Evolutionary conservation across 2,329 filamentous ascomycete genomes (phyloP), one percentile per base, ranked within the genome.

Genomic region (Stachybotrys echinatus): DNA sequence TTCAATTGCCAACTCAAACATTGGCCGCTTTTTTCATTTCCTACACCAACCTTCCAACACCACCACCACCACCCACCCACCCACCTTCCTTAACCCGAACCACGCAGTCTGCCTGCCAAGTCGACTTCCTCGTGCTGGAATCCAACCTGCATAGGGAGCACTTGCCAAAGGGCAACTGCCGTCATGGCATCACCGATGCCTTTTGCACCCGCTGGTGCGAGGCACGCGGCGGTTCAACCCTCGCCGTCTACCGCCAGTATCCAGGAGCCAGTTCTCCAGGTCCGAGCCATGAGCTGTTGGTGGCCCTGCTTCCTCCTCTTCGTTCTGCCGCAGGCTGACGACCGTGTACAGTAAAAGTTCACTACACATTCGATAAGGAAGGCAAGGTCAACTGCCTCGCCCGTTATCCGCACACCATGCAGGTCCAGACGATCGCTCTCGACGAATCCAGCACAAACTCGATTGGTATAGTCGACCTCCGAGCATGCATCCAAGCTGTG

Each of bases 311-410:
- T 40, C 52, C 44, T 50, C 21, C 47, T 47, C 47, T 37, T 45
- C 6, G 48, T 18, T 12, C 44, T 57, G 20, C 10, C 27, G 10
- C 27, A 14, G 10, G 50, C 60, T 60, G 55, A 61, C 58, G 42
- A 20, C 40, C 39, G 46, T 40, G 37, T 57, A 40, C 68, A 95
- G 92, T 97, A 69, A 97, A 97, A 77, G 88, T 97, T 46, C 85
- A 95, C 53, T 99, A 97, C 71, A 96, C 91, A 27, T 96, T 97
- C 71, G 92, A 97, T 67, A 85, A 86, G 64, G 86, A 92, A 58
- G 87, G 84, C 71, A 91, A 91, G 70, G 86, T 90, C 55, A 92
- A 92, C 65, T 96, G 91, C 69, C 79, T 99, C 46, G 92, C 92
- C 52, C 83, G 92, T 61, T 87, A 89, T 75, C 87, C 89, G 18